These are phyloP conservation scores for Cymbopogon citratus DNA, from an alignment of 176 grass and related monocot species.

Conservation along the genomic window DNA sequence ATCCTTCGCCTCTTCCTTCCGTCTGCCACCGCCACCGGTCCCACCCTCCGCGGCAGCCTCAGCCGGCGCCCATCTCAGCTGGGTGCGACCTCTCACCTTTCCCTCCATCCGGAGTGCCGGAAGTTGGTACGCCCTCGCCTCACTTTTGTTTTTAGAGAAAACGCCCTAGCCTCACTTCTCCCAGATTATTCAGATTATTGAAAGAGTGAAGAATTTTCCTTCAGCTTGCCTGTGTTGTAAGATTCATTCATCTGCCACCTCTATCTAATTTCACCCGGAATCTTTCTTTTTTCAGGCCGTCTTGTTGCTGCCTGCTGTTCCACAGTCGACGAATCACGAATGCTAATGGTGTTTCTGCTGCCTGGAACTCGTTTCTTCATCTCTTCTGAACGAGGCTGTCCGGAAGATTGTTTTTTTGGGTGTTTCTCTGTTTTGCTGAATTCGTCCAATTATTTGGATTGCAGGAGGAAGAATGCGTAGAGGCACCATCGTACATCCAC, in stretches of 20 bases:
- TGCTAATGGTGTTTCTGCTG: slow-evolving; percentile 25
- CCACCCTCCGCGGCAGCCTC: background rate
- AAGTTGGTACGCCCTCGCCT: slow-evolving; percentile 12
- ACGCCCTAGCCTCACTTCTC: background rate
- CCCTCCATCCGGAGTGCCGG: background rate
- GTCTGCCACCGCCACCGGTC: background rate
- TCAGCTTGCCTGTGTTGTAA: background rate
- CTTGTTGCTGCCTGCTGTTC: background rate
- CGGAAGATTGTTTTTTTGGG: background rate
- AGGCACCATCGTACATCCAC: slow-evolving; percentile 57
- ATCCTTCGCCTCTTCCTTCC: background rate
- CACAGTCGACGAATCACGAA: background rate
- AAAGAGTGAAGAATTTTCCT: background rate
- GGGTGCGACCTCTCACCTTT: background rate
- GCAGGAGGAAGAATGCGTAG: slow-evolving; percentile 44
- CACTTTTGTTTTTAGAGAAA: background rate
- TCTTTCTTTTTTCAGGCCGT: background rate
- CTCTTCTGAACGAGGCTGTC: background rate
- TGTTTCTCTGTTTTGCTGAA: background rate
- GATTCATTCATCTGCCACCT: background rate
- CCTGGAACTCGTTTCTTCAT: background rate
- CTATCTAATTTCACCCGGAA: background rate
- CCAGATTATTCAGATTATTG: background rate
- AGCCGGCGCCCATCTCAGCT: background rate
- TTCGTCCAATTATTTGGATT: background rate